Evolutionary conservation across 2,329 filamentous ascomycete genomes (phyloP), one percentile per base, ranked within the genome.

Genomic region (Neonectria hederae): DNA sequence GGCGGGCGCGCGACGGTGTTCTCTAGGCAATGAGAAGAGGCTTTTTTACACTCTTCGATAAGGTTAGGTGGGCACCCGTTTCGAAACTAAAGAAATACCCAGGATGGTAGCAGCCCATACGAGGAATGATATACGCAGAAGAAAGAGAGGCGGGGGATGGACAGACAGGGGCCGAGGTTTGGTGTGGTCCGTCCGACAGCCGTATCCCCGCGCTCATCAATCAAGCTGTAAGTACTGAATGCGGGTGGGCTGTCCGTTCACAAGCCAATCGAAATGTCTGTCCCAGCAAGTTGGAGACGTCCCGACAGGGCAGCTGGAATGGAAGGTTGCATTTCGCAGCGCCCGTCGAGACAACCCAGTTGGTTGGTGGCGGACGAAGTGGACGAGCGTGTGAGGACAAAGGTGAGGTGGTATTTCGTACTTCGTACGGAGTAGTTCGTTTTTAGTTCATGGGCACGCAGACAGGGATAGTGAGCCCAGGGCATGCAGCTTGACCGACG

Each of bases 31-130:
- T n/a, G 3, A 32, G 26, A 6, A 49, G 28, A 32, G 28, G 48
- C n/a, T 21, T 24, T 24, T 58, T 28, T 10, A 40, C 22, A 17
- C 14, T 26, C 35, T 21, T 9, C 21, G 48, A 59, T 52, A 52
- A 59, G 46, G 24, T 59, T 52, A 59, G 32, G 32, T 38, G 35
- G 55, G 35, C 24, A 59, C 42, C 46, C 28, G 11, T 32, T 32
- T 51, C 46, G 5, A 49, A 35, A 35, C 13, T 24, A 21, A 17
- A 17, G 21, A 28, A 19, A 5, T 7, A 28, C 28, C 28, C 17
- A 11, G 11, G 11, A n/a, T 14, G 7, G n/a, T 28, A 17, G n/a
- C 13, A 38, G 42, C 17, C 42, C 21, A 14, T 45, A 5, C 17
- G 40, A 11, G 40, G 28, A 8, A 32, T 55, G 35, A 43, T 43